phyloP scores from a whole-genome alignment of 1,284 basidiomycete species.

The Papiliotrema fonsecae region DNA sequence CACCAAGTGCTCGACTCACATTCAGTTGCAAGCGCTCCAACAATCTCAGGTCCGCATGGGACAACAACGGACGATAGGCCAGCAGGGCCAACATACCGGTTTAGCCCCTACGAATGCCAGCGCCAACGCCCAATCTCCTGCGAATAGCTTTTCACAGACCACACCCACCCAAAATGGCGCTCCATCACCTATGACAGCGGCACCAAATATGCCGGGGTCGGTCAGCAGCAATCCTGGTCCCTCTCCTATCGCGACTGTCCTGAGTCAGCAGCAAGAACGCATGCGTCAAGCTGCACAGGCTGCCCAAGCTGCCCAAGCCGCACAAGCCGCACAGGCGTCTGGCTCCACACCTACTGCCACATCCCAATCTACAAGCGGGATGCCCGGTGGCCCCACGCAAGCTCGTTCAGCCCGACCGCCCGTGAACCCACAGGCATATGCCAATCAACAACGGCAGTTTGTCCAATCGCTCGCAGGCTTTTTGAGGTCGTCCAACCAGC shows the following conservation, averaged over 20 bases:
- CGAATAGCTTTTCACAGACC: no score
- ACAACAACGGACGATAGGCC: not conserved
- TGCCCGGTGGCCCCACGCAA: conserved; percentile 2
- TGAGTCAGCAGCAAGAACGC: conserved; percentile 17
- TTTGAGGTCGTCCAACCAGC: conserved; percentile 20
- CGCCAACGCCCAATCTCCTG: conserved; percentile 7
- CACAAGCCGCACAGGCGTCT: conserved; percentile 3
- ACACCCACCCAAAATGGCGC: no score
- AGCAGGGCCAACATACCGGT: no score
- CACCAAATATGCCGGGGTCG: no score
- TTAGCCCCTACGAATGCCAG: conserved; percentile 6
- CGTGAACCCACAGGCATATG: conserved; percentile 7
- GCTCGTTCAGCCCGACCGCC: conserved; percentile 1
- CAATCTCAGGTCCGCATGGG: conserved; percentile 23
- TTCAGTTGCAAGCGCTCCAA: conserved; percentile 33
- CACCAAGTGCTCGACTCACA: not conserved
- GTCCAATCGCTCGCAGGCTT: conserved; percentile 26
- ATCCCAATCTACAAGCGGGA: no score
- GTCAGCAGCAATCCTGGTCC: no score
- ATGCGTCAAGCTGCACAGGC: conserved; percentile 10
- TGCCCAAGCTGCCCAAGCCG: conserved; percentile 3
- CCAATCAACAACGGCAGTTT: conserved; percentile 22
- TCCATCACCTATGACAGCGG: no score
- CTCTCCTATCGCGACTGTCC: not conserved
- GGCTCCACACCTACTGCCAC: not conserved